A percentile compares a stretch with the other conserved stretches of the same genome.
Conservation (phyloP, 2,329 filamentous ascomycete genomes). For the Hypocreales sp. region DNA sequence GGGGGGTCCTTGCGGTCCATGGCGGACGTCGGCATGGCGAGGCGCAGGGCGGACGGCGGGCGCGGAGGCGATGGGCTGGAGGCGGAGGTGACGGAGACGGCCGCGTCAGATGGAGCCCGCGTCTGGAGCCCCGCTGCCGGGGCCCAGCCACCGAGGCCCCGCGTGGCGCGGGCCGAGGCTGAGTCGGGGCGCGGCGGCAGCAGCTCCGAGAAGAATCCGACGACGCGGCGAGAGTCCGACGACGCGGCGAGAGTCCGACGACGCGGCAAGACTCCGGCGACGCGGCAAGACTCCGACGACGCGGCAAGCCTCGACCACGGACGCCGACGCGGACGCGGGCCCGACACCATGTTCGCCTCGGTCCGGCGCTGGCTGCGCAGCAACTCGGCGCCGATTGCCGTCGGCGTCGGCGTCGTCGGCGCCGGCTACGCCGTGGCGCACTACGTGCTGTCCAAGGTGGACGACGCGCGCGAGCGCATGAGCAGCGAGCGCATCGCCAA, state of each 20-base stretch:
- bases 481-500: constrained; percentile 88
- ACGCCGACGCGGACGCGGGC: too few relatives aligned
- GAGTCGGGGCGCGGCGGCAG: too few relatives aligned
- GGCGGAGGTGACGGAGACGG: too few relatives aligned
- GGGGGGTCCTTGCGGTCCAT: constrained; percentile 38
- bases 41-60: background rate
- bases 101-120: too few relatives aligned
- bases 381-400: constrained; percentile 78
- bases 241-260: too few relatives aligned
- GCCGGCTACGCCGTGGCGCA: constrained; percentile 85
- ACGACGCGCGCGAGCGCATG: constrained; percentile 90
- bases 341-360: constrained; percentile 51
- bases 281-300: too few relatives aligned
- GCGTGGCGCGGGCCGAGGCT: too few relatives aligned
- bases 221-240: too few relatives aligned
- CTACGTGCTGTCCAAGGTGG: constrained; percentile 83
- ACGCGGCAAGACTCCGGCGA: too few relatives aligned
- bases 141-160: too few relatives aligned
- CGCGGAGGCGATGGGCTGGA: background rate
- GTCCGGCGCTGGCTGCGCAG: constrained; percentile 83
- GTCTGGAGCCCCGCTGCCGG: too few relatives aligned
- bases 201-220: too few relatives aligned
- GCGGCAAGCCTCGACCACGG: background rate
- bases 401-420: constrained; percentile 76
- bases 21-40: constrained; percentile 1